Conservation (phyloP, 2,329 filamentous ascomycete species). For the Arthroderma sp. region DNA sequence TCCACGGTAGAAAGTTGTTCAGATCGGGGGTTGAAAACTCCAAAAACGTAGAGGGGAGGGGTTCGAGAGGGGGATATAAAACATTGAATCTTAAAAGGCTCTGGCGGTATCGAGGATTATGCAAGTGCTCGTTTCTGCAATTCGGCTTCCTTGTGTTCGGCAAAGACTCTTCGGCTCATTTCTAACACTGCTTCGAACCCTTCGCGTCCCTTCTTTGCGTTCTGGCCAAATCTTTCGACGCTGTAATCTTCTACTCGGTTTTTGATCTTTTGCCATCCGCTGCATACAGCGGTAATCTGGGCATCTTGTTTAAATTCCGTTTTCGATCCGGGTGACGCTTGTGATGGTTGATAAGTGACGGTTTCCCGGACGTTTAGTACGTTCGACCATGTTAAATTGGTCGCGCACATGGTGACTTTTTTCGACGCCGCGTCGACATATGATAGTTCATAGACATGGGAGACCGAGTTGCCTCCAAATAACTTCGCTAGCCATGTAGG, state of each 20-base stretch:
- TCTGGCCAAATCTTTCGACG: conserved; percentile 79
- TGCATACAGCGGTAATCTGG: conserved; percentile 83
- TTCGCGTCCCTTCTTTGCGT: conserved; percentile 77
- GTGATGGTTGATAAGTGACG: conserved; percentile 63
- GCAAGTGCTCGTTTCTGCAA: conserved; percentile 14
- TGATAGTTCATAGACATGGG: conserved; percentile 85
- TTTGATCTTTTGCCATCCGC: conserved; percentile 94
- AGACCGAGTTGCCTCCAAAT: conserved; percentile 66
- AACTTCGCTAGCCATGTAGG: conserved; percentile 53
- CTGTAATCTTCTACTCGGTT: conserved; percentile 90
- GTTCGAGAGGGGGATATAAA: neutral
- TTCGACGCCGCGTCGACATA: conserved; percentile 76
- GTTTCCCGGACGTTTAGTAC: conserved; percentile 87
- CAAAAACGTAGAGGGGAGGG: neutral
- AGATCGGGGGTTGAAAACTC: too few relatives aligned
- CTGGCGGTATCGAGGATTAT: neutral
- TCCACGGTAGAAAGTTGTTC: too few relatives aligned
- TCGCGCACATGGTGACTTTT: conserved; percentile 91
- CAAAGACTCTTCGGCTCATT: conserved; percentile 83
- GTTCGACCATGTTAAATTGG: conserved; percentile 87
- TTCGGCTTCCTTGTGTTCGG: conserved; percentile 64
- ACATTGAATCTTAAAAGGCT: neutral
- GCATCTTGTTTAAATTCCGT: conserved; percentile 84
- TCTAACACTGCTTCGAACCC: conserved; percentile 91
- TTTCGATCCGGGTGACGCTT: conserved; percentile 35